Conservation (phyloP, 768 basidiomycete species). For the Suillus occidentalis region DNA sequence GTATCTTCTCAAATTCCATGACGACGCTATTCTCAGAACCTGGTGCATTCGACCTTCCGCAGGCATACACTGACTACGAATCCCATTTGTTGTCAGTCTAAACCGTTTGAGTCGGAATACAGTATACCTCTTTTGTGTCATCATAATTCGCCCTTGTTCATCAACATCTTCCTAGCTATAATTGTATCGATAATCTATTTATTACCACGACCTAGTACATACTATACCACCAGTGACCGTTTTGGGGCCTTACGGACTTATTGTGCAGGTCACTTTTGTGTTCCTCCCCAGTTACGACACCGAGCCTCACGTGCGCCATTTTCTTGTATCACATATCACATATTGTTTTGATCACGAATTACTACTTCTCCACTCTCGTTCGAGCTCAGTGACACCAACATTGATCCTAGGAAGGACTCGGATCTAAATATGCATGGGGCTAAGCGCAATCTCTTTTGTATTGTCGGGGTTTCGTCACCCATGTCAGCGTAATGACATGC, state of each 20-base stretch:
- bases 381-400: not conserved
- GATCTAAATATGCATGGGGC: not conserved
- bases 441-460: not conserved
- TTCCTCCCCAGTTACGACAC: not conserved
- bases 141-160: not conserved
- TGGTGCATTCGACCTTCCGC: constrained; percentile 21
- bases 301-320: not conserved
- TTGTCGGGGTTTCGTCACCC: not conserved
- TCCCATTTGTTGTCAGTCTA: constrained; percentile 13
- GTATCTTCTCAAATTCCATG: constrained; percentile 25
- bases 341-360: not conserved
- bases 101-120: constrained; percentile 9
- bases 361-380: not conserved
- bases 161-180: not conserved
- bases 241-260: not conserved
- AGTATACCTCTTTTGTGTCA: constrained; percentile 16
- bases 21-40: constrained; percentile 25
- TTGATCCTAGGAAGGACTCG: not conserved
- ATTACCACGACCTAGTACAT: constrained; percentile 1
- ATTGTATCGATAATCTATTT: constrained; percentile 6
- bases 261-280: not conserved
- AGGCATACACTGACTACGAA: constrained; percentile 25
- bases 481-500: not conserved
- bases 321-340: constrained; percentile 4
- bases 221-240: constrained; percentile 1